A percentile compares a stretch with the other conserved stretches of the same genome.
These are phyloP conservation scores for Solanum appendiculatum DNA, from an alignment of 257 asterid genomes.

Conservation along the genomic window DNA sequence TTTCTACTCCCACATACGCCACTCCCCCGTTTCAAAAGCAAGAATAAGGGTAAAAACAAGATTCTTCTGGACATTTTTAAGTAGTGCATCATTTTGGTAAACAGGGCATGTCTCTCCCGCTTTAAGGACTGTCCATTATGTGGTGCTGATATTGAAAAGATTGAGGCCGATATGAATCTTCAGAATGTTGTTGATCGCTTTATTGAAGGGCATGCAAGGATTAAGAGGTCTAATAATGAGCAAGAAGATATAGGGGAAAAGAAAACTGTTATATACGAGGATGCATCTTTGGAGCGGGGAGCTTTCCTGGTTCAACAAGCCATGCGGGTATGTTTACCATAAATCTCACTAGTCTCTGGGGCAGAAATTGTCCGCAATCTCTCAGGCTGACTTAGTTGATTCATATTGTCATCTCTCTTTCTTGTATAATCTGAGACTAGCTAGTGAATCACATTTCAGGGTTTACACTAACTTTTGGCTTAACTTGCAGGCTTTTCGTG, in stretches of 20 bases:
- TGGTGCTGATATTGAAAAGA: conserved; percentile 94
- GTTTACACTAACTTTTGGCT: conserved; percentile 1
- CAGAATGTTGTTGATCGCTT: conserved; percentile 85
- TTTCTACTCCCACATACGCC: background rate
- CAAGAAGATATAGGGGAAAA: conserved; percentile 48
- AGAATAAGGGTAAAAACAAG: background rate
- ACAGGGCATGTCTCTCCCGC: conserved; percentile 73
- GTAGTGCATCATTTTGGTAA: conserved; percentile 5
- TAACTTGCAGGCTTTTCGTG: conserved; percentile 74
- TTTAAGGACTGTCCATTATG: conserved; percentile 93
- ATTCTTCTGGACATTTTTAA: background rate
- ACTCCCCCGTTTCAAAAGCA: background rate
- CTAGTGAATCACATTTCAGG: background rate
- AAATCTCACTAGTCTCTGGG: background rate
- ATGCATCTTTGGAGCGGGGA: conserved; percentile 91
- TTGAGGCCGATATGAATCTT: conserved; percentile 73
- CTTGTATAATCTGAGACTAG: background rate
- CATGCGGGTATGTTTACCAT: conserved; percentile 73
- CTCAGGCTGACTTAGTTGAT: background rate
- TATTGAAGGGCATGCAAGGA: conserved; percentile 97
- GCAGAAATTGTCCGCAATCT: background rate
- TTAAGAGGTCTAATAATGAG: conserved; percentile 66
- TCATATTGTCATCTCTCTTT: background rate
- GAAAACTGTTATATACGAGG: conserved; percentile 78
- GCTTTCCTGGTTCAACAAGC: conserved; percentile 96